Base-by-base conservation (phyloP, 2,329 filamentous ascomycete genomes). In the Penicillium sp. region DNA sequence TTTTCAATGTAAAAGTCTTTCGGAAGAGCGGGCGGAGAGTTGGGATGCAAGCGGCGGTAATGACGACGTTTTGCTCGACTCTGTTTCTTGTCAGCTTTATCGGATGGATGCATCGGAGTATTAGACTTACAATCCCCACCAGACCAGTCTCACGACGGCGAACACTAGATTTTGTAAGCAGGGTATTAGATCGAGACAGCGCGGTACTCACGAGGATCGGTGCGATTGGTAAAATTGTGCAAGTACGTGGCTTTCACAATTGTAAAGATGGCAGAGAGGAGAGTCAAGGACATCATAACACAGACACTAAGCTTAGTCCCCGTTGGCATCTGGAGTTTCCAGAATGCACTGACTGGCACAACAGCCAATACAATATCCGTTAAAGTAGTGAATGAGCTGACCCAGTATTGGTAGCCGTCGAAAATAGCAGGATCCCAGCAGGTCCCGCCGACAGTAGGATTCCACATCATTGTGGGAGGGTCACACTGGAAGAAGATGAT, bases 1-100 rank as follows among this genome's bases (percentile, higher is more conserved):
- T 30, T 2, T 26, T 41, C 11, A 33, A 41, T n/a, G 40, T 16
- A 13, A 54, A 51, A n/a, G 33, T 33, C 9, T 32, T 47, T 35
- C 50, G 50, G 41, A 58, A 55, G 23, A 58, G 45, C 3, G 55
- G 52, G 1, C 50, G 54, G 1, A 58, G 44, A 1, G 55, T 56
- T 2, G 54, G 55, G 23, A 55, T 46, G 28, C 55, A 58, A 9
- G 54, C 55, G 2, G 54, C 55, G 10, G 56, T 35, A n/a, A 57
- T 56, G 40, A 57, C 52, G 26, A 57, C 51, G 33, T 56, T 58
- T 35, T 56, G 52, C 30, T 58, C 54, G 39, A 57, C 42, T 4
- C 51, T 54, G 28, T 9, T 22, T 1, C 31, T 40, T 28, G 35
- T 29, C 25, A 14, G 6, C 8, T 13, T 16, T 11, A 4, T 13